Conservation (phyloP, 2,329 filamentous ascomycete species). For the Aspergillus neoniger region DNA sequence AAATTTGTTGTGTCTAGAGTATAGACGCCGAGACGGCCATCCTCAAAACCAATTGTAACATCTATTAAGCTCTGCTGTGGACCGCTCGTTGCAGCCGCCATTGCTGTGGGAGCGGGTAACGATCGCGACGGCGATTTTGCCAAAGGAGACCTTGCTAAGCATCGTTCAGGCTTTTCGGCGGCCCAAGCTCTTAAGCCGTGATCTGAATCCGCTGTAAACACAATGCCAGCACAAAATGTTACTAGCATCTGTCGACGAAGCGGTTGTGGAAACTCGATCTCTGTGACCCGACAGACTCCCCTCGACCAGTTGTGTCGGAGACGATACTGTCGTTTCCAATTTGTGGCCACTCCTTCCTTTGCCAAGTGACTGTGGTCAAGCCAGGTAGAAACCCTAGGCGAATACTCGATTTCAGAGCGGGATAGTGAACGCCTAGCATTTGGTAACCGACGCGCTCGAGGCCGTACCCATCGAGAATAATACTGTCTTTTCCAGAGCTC, state of each 20-base stretch:
- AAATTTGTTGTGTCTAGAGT: slow-evolving; percentile 52
- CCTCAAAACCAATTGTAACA: slow-evolving; percentile 68
- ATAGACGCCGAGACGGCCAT: slow-evolving; percentile 74
- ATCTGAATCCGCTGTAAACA: slow-evolving; percentile 71
- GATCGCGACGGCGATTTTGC: slow-evolving; percentile 50
- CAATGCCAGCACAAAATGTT: slow-evolving; percentile 73
- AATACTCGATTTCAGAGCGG: slow-evolving; percentile 50
- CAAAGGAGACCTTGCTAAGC: slow-evolving; percentile 56
- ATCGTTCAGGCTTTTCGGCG: slow-evolving; percentile 59
- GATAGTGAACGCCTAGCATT: slow-evolving; percentile 56
- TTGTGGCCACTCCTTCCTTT: slow-evolving; percentile 53
- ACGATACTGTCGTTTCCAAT: slow-evolving; percentile 90
- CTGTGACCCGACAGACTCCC: slow-evolving; percentile 77
- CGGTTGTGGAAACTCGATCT: slow-evolving; percentile 65
- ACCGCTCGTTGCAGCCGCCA: slow-evolving; percentile 47
- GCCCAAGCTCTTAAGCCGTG: slow-evolving; percentile 79
- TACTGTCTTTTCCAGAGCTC: slow-evolving; percentile 92
- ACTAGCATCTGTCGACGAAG: slow-evolving; percentile 67
- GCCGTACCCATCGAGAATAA: slow-evolving; percentile 82
- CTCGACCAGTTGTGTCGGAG: slow-evolving; percentile 87
- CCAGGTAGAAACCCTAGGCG: slow-evolving; percentile 62
- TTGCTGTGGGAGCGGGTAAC: slow-evolving; percentile 64
- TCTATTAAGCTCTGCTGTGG: slow-evolving; percentile 53
- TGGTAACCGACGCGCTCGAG: slow-evolving; percentile 74
- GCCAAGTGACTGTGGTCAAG: slow-evolving; percentile 62